Evolutionary conservation across 2,329 filamentous ascomycete species (phyloP).

Genomic region (Aureobasidium pullulans): DNA sequence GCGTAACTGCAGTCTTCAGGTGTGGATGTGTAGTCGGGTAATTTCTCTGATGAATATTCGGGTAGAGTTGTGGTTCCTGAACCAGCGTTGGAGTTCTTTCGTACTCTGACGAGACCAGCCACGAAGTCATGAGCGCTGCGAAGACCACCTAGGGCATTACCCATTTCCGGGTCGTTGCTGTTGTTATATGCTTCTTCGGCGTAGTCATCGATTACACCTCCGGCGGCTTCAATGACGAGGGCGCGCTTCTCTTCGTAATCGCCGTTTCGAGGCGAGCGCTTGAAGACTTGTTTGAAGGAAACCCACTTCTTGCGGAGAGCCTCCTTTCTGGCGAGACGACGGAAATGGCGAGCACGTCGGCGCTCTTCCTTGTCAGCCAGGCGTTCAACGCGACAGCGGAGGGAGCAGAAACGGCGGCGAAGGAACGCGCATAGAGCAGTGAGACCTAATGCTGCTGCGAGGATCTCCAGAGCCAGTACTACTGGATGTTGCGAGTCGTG

Average conservation of each 20-base stretch:
- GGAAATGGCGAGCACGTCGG: conserved; percentile 44
- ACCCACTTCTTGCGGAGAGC: conserved; percentile 46
- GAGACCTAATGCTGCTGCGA: conserved; percentile 39
- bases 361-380: conserved; percentile 49
- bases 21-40: conserved; percentile 40
- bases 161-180: conserved; percentile 31
- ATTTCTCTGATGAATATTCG: conserved; percentile 30
- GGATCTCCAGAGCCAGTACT: conserved; percentile 35
- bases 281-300: conserved; percentile 23
- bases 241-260: conserved; percentile 48
- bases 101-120: conserved; percentile 24
- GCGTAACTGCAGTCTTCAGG: conserved; percentile 22
- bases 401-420: conserved; percentile 41
- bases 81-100: conserved; percentile 21
- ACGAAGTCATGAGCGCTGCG: conserved; percentile 48
- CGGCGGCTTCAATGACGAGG: conserved; percentile 36
- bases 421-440: conserved; percentile 38
- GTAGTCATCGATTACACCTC: conserved; percentile 32
- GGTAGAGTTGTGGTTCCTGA: conserved; percentile 27
- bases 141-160: conserved; percentile 44
- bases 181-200: conserved; percentile 33
- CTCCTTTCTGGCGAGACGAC: conserved; percentile 45
- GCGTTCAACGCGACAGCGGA: conserved; percentile 45
- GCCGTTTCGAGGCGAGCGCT: conserved; percentile 25
- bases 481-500: conserved; percentile 22